Percentiles rank a stretch among this genome's conserved stretches.
phyloP scores from a whole-genome alignment of 176 grass and related monocot species.

The Musa troglodytarum region DNA sequence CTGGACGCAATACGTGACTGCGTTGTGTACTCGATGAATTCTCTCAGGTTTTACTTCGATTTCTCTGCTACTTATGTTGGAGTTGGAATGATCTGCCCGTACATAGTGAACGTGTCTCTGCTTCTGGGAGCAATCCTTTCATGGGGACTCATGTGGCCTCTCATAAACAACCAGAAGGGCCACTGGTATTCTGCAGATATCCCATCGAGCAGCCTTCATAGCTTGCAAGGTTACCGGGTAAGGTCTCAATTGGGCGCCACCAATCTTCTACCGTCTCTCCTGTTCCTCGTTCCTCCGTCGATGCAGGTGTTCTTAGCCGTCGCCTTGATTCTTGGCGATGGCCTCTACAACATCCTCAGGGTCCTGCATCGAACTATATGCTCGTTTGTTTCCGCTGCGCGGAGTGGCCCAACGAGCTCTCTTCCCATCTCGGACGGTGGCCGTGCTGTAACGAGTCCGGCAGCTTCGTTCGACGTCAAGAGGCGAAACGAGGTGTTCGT shows the following conservation, averaged over 20 bases:
- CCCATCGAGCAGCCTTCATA: slow-evolving; percentile 20
- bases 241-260: not conserved
- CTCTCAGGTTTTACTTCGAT: slow-evolving; percentile 70
- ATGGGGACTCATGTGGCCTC: slow-evolving; percentile 86
- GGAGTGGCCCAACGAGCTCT: slow-evolving; percentile 12
- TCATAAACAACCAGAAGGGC: slow-evolving; percentile 46
- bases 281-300: not conserved
- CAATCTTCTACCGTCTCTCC: not conserved
- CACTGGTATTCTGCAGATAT: slow-evolving; percentile 30
- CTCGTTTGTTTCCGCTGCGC: not conserved
- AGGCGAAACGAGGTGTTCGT: slow-evolving; percentile 55
- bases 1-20: no score
- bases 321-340: slow-evolving; percentile 26
- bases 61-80: slow-evolving; percentile 81
- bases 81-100: slow-evolving; percentile 87
- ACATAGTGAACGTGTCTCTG: slow-evolving; percentile 68
- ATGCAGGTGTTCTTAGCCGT: slow-evolving; percentile 37
- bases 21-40: not conserved
- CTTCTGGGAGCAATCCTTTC: slow-evolving; percentile 68
- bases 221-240: slow-evolving; percentile 71
- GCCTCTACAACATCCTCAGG: slow-evolving; percentile 21
- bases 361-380: not conserved
- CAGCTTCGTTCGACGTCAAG: slow-evolving; percentile 63
- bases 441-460: not conserved
- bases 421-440: slow-evolving; percentile 51